These are phyloP conservation scores for Yamadazyma scolyti DNA, from an alignment of 805 yeast species.

Conservation along the genomic window DNA sequence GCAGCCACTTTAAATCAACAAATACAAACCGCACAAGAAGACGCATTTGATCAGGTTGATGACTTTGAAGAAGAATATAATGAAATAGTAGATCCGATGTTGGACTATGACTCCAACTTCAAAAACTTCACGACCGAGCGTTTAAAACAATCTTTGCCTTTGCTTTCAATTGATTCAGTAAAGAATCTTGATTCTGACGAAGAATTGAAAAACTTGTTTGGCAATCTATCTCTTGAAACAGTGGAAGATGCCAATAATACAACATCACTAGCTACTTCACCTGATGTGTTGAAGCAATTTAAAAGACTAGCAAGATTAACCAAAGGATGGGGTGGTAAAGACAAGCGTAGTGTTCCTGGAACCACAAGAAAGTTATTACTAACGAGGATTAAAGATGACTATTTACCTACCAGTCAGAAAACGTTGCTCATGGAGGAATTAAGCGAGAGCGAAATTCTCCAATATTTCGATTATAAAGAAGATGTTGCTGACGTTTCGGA, in stretches of 20 bases:
- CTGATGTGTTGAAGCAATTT: constrained; percentile 63
- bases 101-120: constrained; percentile 42
- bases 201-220: constrained; percentile 69
- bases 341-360: constrained; percentile 71
- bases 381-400: constrained; percentile 74
- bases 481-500: constrained; percentile 23
- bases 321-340: constrained; percentile 84
- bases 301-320: constrained; percentile 55
- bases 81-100: constrained; percentile 20
- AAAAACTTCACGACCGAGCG: constrained; percentile 44
- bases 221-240: constrained; percentile 62
- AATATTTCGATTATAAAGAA: constrained; percentile 31
- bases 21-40: background rate
- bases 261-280: constrained; percentile 65
- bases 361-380: constrained; percentile 61
- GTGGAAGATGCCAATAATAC: constrained; percentile 74
- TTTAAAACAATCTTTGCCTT: constrained; percentile 33
- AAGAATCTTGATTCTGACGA: constrained; percentile 70
- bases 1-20: background rate
- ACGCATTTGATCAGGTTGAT: constrained; percentile 20
- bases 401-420: constrained; percentile 67
- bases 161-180: constrained; percentile 42
- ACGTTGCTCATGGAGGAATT: constrained; percentile 61
- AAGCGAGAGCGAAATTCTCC: constrained; percentile 32
- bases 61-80: constrained; percentile 25